Evolutionary conservation across 495 filamentous ascomycete genomes (phyloP).

Genomic region (Oleoguttula mirabilis): DNA sequence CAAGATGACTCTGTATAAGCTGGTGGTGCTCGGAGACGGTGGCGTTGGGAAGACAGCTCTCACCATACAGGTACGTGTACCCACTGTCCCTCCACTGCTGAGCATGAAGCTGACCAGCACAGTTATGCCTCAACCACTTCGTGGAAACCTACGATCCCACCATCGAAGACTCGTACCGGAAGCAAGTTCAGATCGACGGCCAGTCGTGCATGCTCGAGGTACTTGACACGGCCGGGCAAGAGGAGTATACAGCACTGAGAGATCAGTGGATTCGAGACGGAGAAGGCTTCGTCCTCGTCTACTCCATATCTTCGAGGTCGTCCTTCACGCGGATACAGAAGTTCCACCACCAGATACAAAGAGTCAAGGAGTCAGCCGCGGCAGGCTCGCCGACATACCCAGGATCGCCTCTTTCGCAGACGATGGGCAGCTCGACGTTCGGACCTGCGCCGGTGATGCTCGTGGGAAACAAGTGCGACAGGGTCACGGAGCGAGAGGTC

Average conservation of each 20-base stretch:
- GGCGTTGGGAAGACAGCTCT: constrained; percentile 94
- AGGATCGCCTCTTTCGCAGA: constrained; percentile 51
- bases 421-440: constrained; percentile 40
- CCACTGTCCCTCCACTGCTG: constrained; percentile 9
- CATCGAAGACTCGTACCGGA: constrained; percentile 94
- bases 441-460: constrained; percentile 89
- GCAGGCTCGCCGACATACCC: constrained; percentile 56
- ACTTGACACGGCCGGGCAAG: constrained; percentile 95
- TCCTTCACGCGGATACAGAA: constrained; percentile 90
- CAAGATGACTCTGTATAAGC: constrained; percentile 95
- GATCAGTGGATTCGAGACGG: constrained; percentile 99
- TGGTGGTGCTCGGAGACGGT: constrained; percentile 93
- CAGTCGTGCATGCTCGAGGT: constrained; percentile 98
- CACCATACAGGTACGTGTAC: constrained; percentile 92
- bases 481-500: constrained; percentile 88
- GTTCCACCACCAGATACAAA: constrained; percentile 92
- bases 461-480: constrained; percentile 95
- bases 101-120: constrained; percentile 6
- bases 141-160: constrained; percentile 91
- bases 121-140: constrained; percentile 70
- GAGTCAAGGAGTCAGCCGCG: constrained; percentile 87
- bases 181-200: constrained; percentile 94
- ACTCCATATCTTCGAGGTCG: constrained; percentile 91
- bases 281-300: constrained; percentile 93
- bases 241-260: constrained; percentile 92